These are phyloP conservation scores for Colletotrichum tropicicola DNA, from an alignment of 2,329 filamentous ascomycete species.

Conservation along the genomic window DNA sequence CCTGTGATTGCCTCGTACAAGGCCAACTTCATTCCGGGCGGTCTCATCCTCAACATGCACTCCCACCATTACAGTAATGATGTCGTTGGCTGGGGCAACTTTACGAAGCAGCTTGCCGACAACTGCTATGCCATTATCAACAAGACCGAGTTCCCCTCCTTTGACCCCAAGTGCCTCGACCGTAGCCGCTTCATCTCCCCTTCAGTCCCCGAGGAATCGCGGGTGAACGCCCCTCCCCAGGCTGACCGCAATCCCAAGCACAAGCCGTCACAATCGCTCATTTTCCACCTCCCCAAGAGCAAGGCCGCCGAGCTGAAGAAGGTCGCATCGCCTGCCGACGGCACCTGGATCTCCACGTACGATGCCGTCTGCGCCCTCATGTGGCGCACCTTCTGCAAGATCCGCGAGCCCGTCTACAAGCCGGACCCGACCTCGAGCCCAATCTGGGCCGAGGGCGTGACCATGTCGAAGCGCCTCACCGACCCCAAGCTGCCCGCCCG, in stretches of 20 bases:
- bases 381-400: constrained; percentile 47
- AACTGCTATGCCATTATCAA: constrained; percentile 48
- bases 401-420: constrained; percentile 45
- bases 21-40: constrained; percentile 51
- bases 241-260: constrained; percentile 41
- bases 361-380: constrained; percentile 51
- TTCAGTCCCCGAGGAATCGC: constrained; percentile 34
- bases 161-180: constrained; percentile 45
- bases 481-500: constrained; percentile 41
- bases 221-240: constrained; percentile 40
- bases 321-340: constrained; percentile 42
- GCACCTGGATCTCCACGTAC: constrained; percentile 54
- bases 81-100: constrained; percentile 49
- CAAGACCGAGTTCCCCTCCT: constrained; percentile 40
- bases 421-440: constrained; percentile 37
- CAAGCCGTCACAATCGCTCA: constrained; percentile 35
- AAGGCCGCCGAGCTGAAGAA: constrained; percentile 50
- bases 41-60: constrained; percentile 51
- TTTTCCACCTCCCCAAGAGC: constrained; percentile 54
- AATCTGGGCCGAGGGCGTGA: constrained; percentile 47
- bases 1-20: constrained; percentile 48
- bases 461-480: constrained; percentile 48
- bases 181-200: constrained; percentile 42
- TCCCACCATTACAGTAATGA: constrained; percentile 54
- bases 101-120: constrained; percentile 50